Evolutionary conservation across 139 green algal species (phyloP).

Genomic region (Raphidocelis subcapitata): DNA sequence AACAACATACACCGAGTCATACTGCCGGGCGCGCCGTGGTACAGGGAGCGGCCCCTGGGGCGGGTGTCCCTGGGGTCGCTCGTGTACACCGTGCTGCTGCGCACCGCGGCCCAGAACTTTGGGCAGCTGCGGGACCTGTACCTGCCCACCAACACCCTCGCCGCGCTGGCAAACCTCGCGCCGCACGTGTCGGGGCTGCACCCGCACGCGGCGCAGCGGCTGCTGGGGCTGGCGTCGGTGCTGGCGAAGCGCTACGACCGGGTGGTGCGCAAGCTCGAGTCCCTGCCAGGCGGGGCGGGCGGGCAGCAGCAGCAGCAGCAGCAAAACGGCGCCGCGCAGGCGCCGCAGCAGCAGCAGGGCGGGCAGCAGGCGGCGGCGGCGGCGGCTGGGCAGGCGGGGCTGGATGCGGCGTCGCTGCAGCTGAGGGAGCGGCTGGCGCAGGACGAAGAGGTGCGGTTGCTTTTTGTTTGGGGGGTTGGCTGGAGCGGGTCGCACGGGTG

Average conservation of each 20-base stretch:
- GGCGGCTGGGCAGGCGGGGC: neutral
- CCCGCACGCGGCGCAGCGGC: constrained; percentile 71
- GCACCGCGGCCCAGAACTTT: constrained; percentile 68
- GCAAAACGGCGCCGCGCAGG: neutral
- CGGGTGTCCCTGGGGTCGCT: constrained; percentile 70
- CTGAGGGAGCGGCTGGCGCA: constrained; percentile 6
- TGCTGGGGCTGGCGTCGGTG: constrained; percentile 71
- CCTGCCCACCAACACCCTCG: constrained; percentile 90
- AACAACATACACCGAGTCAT: constrained; percentile 70
- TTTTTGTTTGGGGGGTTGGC: no score
- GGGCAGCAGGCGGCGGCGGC: neutral
- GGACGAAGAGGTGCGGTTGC: neutral
- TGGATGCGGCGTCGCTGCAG: neutral
- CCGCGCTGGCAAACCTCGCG: constrained; percentile 83
- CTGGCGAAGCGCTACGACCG: constrained; percentile 35
- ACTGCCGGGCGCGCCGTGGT: constrained; percentile 53
- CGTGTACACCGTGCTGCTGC: constrained; percentile 76
- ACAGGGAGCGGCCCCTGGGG: constrained; percentile 65
- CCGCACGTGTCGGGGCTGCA: constrained; percentile 65
- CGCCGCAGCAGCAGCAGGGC: neutral
- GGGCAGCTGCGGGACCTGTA: constrained; percentile 72
- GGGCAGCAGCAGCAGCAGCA: constrained; percentile 10
- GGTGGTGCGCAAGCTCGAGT: neutral
- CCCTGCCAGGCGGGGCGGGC: neutral
- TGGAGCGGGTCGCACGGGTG: no score